These are phyloP conservation scores for Ceratopteris richardii DNA, from an alignment of 75 land plant genomes.

Conservation along the genomic window DNA sequence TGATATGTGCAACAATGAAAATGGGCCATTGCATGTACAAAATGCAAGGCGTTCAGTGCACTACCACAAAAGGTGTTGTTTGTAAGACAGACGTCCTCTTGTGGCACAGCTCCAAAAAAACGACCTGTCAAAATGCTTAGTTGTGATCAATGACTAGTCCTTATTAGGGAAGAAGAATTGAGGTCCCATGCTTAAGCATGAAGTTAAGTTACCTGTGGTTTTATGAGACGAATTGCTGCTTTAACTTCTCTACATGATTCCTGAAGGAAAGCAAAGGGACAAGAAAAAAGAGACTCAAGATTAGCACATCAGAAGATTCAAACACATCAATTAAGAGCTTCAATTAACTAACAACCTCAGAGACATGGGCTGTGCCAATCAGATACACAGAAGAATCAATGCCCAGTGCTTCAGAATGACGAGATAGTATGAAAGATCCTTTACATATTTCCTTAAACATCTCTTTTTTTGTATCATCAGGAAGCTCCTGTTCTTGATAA, in stretches of 20 bases:
- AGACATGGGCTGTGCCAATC: conserved; percentile 87
- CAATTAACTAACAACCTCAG: conserved; percentile 52
- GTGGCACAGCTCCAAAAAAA: conserved; percentile 82
- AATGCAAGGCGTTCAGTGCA: background rate
- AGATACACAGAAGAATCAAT: conserved; percentile 56
- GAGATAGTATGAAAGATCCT: conserved; percentile 37
- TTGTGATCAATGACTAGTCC: too few species aligned
- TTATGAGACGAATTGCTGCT: conserved; percentile 55
- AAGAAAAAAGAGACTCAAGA: too few species aligned
- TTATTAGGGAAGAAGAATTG: too few species aligned
- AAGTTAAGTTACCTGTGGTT: conserved; percentile 86
- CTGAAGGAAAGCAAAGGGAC: conserved; percentile 21
- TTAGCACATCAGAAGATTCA: background rate
- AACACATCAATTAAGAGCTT: background rate
- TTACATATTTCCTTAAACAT: conserved; percentile 42
- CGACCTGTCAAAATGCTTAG: conserved; percentile 39
- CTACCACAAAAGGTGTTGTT: conserved; percentile 48
- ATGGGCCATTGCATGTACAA: too few species aligned
- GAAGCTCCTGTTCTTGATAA: background rate
- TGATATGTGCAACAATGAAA: too few species aligned
- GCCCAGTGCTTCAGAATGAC: conserved; percentile 59
- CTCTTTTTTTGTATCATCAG: conserved; percentile 8
- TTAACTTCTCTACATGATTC: conserved; percentile 86
- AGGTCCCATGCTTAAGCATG: too few species aligned
- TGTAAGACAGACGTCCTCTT: conserved; percentile 52